Conservation (phyloP, 2,329 filamentous ascomycete genomes). For the Monosporascus sp. region DNA sequence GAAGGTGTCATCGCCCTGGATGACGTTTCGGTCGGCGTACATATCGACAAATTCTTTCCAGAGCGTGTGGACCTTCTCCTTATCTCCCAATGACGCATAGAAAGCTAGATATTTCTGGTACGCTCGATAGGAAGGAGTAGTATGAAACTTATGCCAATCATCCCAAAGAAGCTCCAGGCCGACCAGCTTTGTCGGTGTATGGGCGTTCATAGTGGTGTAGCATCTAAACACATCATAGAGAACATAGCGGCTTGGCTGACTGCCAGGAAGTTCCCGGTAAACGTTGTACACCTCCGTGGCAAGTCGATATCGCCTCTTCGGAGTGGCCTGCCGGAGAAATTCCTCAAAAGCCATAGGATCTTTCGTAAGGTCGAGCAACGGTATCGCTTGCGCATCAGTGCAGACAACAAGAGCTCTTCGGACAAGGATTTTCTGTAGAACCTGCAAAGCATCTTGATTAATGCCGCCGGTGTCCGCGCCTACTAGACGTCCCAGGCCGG, state of each 20-base stretch:
- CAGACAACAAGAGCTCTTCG: slow-evolving; percentile 23
- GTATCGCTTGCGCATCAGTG: slow-evolving; percentile 19
- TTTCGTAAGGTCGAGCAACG: slow-evolving; percentile 35
- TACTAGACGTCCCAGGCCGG: slow-evolving; percentile 4
- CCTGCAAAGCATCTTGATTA: slow-evolving; percentile 11
- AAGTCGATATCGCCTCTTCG: slow-evolving; percentile 22
- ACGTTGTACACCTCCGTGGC: slow-evolving; percentile 38
- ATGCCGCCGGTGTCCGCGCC: slow-evolving; percentile 2
- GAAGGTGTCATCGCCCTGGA: slow-evolving; percentile 34
- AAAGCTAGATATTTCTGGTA: slow-evolving; percentile 45
- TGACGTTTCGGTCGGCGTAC: slow-evolving; percentile 26
- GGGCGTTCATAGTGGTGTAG: slow-evolving; percentile 25
- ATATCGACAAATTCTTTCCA: slow-evolving; percentile 37
- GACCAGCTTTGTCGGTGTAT: slow-evolving; percentile 28
- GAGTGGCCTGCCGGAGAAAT: slow-evolving; percentile 32
- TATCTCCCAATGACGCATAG: slow-evolving; percentile 43
- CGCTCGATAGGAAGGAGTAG: slow-evolving; percentile 35
- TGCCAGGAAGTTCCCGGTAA: slow-evolving; percentile 37
- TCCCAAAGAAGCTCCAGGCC: slow-evolving; percentile 41
- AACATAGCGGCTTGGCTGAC: slow-evolving; percentile 30
- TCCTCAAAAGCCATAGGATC: slow-evolving; percentile 37
- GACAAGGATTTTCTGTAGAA: slow-evolving; percentile 22
- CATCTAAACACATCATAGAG: slow-evolving; percentile 39
- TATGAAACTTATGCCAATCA: slow-evolving; percentile 42
- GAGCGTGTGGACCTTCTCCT: slow-evolving; percentile 37